These are phyloP conservation scores for Euphorbia schlechtendalii DNA, from an alignment of 441 rosid genomes.

Conservation along the genomic window DNA sequence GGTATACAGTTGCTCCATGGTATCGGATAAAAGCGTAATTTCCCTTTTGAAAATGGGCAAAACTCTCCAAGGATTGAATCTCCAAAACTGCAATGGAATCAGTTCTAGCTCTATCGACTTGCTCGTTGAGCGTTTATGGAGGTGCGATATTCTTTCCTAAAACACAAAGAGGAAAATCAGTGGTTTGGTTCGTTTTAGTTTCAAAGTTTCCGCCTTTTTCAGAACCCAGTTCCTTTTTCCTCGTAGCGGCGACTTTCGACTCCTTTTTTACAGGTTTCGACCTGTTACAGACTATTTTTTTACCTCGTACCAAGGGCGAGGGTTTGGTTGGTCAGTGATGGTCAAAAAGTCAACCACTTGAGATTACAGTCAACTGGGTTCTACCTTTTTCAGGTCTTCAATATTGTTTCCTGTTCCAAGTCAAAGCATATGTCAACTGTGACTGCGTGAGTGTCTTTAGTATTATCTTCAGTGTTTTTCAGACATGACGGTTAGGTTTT, in stretches of 20 bases:
- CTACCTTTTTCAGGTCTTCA: conserved; percentile 26
- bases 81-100: conserved; percentile 67
- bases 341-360: conserved; percentile 41
- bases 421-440: neutral
- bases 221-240: conserved; percentile 32
- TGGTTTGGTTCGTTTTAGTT: conserved; percentile 50
- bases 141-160: conserved; percentile 79
- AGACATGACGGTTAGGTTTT: conserved; percentile 14
- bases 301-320: conserved; percentile 3
- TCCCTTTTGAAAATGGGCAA: conserved; percentile 44
- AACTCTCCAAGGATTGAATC: conserved; percentile 65
- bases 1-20: conserved; percentile 52
- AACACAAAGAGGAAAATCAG: no score
- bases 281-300: conserved; percentile 39
- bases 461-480: neutral
- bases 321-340: conserved; percentile 20
- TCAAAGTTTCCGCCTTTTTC: conserved; percentile 8
- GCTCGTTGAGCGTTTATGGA: conserved; percentile 65
- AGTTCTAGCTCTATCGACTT: conserved; percentile 39
- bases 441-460: neutral
- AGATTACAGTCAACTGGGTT: conserved; percentile 37
- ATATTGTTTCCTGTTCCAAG: conserved; percentile 25
- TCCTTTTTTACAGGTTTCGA: conserved; percentile 37
- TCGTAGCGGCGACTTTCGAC: conserved; percentile 30
- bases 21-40: conserved; percentile 58